Evolutionary conservation across 2,329 filamentous ascomycete species (phyloP).

Genomic region (Scedosporium dehoogii): DNA sequence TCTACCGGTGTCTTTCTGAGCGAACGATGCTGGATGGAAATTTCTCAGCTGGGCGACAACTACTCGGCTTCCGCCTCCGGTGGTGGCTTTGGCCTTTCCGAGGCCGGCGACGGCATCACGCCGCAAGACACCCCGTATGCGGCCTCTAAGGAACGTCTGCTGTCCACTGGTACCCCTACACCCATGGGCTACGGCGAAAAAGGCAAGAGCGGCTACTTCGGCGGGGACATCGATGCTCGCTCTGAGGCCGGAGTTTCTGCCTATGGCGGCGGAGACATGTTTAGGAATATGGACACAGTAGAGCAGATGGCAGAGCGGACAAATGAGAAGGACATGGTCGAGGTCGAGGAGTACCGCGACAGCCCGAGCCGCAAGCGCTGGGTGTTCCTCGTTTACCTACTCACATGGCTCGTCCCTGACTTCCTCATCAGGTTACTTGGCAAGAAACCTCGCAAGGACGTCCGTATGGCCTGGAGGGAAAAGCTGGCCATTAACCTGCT

Average conservation of each 20-base stretch:
- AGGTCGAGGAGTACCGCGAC: constrained; percentile 75
- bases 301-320: constrained; percentile 93
- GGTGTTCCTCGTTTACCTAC: constrained; percentile 70
- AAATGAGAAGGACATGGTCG: constrained; percentile 80
- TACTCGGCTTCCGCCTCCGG: constrained; percentile 26
- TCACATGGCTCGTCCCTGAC: constrained; percentile 86
- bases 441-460: constrained; percentile 83
- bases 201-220: constrained; percentile 70
- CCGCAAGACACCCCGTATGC: constrained; percentile 51
- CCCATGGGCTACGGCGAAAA: constrained; percentile 65
- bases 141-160: constrained; percentile 51
- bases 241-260: constrained; percentile 91
- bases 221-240: constrained; percentile 66
- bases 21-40: constrained; percentile 89
- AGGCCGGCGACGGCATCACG: constrained; percentile 52
- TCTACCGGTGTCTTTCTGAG: constrained; percentile 93
- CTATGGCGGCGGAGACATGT: constrained; percentile 91
- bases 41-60: constrained; percentile 64
- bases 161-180: constrained; percentile 37
- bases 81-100: constrained; percentile 46
- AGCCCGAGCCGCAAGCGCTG: constrained; percentile 80
- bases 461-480: constrained; percentile 89
- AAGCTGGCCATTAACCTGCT: constrained; percentile 97
- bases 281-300: constrained; percentile 88
- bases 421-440: constrained; percentile 68